Conservation (phyloP, 2,329 filamentous ascomycete species). For the Diplodia intermedia region DNA sequence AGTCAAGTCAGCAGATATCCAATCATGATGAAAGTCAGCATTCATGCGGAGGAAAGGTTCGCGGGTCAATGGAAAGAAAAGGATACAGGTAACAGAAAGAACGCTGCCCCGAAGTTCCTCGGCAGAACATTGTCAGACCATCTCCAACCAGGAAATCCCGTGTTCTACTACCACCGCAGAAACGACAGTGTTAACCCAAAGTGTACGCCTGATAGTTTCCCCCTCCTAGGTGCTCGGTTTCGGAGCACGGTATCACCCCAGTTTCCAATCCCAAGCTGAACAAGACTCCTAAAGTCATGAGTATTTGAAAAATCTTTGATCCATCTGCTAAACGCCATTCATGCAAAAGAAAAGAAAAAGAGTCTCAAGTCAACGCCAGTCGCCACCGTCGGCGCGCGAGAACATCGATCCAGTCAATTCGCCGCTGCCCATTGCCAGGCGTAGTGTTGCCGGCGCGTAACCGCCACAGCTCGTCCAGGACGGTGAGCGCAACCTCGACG, state of each 20-base stretch:
- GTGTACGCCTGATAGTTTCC: constrained; percentile 3
- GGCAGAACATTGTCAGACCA: constrained; percentile 14
- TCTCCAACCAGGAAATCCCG: neutral
- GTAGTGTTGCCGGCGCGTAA: constrained; percentile 24
- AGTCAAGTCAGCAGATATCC: constrained; percentile 19
- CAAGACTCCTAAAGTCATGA: constrained; percentile 15
- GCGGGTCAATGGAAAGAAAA: neutral
- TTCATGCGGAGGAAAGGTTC: constrained; percentile 1
- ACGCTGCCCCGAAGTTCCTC: constrained; percentile 1
- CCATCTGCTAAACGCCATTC: constrained; percentile 17
- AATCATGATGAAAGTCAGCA: neutral
- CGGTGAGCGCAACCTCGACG: constrained; percentile 30
- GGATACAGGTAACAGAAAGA: neutral
- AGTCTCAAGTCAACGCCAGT: constrained; percentile 26
- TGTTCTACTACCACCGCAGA: neutral
- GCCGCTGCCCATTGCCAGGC: constrained; percentile 1
- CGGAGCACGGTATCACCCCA: constrained; percentile 20
- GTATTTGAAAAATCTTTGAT: neutral
- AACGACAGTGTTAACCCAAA: constrained; percentile 5
- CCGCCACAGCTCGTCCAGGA: constrained; percentile 31
- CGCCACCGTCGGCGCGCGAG: constrained; percentile 28
- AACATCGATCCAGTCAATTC: constrained; percentile 32
- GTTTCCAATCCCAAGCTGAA: neutral
- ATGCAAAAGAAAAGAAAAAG: neutral
- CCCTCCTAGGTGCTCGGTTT: neutral